Percentiles rank a stretch among this genome's conserved stretches.
Evolutionary conservation across 441 rosid genomes (phyloP).

Genomic region (Adansonia gregorii): DNA sequence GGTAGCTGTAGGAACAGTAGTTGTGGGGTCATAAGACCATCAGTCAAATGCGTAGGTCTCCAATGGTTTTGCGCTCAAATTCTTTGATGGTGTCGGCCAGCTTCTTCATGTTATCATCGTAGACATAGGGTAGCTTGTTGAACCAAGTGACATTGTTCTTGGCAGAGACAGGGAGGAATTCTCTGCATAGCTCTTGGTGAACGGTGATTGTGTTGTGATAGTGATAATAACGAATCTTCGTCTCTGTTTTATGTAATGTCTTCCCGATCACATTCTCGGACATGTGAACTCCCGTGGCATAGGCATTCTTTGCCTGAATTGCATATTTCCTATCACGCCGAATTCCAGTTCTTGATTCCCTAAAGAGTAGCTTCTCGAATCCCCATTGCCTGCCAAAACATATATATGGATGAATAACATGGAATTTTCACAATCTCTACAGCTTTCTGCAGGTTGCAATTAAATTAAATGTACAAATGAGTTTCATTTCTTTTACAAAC

Average conservation of each 20-base stretch:
- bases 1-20: background rate
- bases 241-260: conserved; percentile 74
- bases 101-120: conserved; percentile 73
- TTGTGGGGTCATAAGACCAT: background rate
- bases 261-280: conserved; percentile 75
- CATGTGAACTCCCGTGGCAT: conserved; percentile 86
- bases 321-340: conserved; percentile 83
- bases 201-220: conserved; percentile 70
- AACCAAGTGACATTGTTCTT: conserved; percentile 52
- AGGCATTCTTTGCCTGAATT: conserved; percentile 79
- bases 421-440: background rate
- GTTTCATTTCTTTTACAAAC: background rate
- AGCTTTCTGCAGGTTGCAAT: background rate
- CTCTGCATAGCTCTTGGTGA: conserved; percentile 64
- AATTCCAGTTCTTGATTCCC: conserved; percentile 62
- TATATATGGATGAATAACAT: background rate
- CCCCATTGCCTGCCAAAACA: conserved; percentile 72
- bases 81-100: conserved; percentile 54
- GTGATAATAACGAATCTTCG: conserved; percentile 71
- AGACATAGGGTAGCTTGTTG: conserved; percentile 64
- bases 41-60: conserved; percentile 17
- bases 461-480: background rate
- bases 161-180: conserved; percentile 53
- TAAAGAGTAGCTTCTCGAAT: conserved; percentile 75
- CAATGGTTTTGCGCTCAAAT: conserved; percentile 55